These are phyloP conservation scores for Fraxinus anomala DNA, from an alignment of 257 asterid genomes.

Conservation along the genomic window DNA sequence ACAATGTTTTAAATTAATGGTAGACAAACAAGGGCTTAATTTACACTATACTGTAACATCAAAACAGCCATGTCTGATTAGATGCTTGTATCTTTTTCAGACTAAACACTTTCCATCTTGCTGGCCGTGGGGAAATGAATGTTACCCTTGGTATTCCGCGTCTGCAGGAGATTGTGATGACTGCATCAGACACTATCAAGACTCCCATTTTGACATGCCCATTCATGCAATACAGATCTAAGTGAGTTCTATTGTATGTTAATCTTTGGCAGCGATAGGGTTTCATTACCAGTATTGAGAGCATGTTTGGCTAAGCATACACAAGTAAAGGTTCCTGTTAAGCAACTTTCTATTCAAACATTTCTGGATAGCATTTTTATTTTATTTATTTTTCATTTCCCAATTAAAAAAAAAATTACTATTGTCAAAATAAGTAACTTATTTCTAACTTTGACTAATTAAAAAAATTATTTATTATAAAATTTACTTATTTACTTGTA, in stretches of 20 bases:
- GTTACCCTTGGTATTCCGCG: slow-evolving; percentile 99
- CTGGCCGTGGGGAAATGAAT: slow-evolving; percentile 99
- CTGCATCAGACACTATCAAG: slow-evolving; percentile 73
- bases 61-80: slow-evolving; percentile 18
- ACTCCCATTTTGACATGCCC: slow-evolving; percentile 96
- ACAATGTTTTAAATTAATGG: no score
- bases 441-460: background rate
- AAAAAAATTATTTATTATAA: background rate
- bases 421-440: background rate
- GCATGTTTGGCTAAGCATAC: background rate
- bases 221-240: slow-evolving; percentile 57
- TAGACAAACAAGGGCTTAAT: background rate
- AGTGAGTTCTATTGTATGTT: slow-evolving; percentile 49
- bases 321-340: background rate
- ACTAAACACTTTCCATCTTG: slow-evolving; percentile 92
- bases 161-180: slow-evolving; percentile 93
- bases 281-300: background rate
- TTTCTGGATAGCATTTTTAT: background rate
- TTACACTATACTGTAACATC: background rate
- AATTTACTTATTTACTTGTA: background rate
- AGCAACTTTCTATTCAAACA: background rate
- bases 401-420: background rate
- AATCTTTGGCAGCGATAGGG: slow-evolving; percentile 12
- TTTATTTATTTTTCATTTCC: background rate
- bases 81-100: slow-evolving; percentile 47